Percentiles rank a stretch among this genome's conserved stretches.
These are phyloP conservation scores for Herpotrichia juniperi DNA, from an alignment of 2,329 filamentous ascomycete genomes.

Conservation along the genomic window DNA sequence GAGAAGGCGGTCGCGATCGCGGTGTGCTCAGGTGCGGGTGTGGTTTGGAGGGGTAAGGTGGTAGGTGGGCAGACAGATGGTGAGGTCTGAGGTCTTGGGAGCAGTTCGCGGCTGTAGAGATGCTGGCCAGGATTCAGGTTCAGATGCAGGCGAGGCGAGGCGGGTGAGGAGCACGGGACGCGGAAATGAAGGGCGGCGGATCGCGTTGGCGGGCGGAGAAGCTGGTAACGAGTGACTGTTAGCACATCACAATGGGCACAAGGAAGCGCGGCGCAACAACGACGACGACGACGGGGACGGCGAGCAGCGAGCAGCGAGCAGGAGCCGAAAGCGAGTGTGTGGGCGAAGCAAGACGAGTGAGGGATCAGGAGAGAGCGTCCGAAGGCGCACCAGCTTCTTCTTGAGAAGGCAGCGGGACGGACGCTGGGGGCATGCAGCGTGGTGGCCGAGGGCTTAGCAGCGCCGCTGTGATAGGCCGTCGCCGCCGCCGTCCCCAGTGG, in stretches of 20 bases:
- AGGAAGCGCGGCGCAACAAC: conserved; percentile 6
- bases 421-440: conserved; percentile 6
- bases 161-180: conserved; percentile 10
- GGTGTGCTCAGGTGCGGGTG: background rate
- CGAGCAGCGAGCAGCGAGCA: conserved; percentile 8
- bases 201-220: conserved; percentile 1
- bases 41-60: background rate
- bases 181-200: conserved; percentile 2
- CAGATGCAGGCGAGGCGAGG: conserved; percentile 4
- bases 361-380: conserved; percentile 7
- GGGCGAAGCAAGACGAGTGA: conserved; percentile 14
- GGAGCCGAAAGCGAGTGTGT: conserved; percentile 3
- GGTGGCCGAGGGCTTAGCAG: conserved; percentile 2
- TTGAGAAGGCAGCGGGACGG: conserved; percentile 12
- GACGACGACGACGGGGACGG: conserved; percentile 3
- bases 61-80: background rate
- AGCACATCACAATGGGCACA: conserved; percentile 7
- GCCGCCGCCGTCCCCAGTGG: background rate
- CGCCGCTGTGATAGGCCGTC: background rate
- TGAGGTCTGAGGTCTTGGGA: background rate
- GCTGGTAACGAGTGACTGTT: conserved; percentile 17
- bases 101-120: background rate
- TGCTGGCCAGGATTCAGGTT: background rate
- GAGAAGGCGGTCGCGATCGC: conserved; percentile 16
- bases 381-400: conserved; percentile 11